Base-by-base conservation (phyloP, 1,284 basidiomycete species). In the Microstroma glucosiphilum region DNA sequence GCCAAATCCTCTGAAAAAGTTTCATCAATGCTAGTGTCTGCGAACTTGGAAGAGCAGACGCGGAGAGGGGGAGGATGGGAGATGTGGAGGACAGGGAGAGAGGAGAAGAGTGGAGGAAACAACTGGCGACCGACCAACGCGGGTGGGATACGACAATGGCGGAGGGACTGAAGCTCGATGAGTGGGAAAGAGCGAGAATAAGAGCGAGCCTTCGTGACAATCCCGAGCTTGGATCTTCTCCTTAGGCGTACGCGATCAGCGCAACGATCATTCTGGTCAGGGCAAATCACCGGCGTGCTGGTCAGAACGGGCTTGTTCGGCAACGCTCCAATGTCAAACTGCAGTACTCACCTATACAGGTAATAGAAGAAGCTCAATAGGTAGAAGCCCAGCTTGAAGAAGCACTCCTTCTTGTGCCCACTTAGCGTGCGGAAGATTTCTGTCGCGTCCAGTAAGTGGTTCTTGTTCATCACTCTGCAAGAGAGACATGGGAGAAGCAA, bases 391-490 rank as follows among this genome's bases (percentile, higher is more conserved):
- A 78, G 65, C 60, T 78, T 78, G 70, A 76, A 63, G 79, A 98
- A 97, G 75, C 88, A 73, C 43, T 69, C 93, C 80, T 93, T 96
- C 83, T 99, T 99, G 82, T 97, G 96, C 48, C 85, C 87, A 17
- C 89, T 87, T 55, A 98, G 82, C 66, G 94, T 94, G 70, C 96
- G 86, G 85, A 99, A 98, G 75, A 98, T 98, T 81, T 98, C 96
- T 40, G 96, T 98, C 59, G 94, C 94, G 80, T 99, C 94, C 79
- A 96, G 94, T 90, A 96, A 94, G 82, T 97, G 93, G 77, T 89
- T 89, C 78, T 92, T 92, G 80, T 88, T 88, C 77, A 90, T 86
- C 78, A 97, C 91, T 82, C 92, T 97, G 79, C 9, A 26, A 51
- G 17, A 48, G 23, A 13, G 46, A 40, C 30, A 41, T 42, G 64